Percentiles rank a stretch among this genome's conserved stretches.
phyloP scores from a whole-genome alignment of 345 rosid genomes.

The Jatropha curcas region DNA sequence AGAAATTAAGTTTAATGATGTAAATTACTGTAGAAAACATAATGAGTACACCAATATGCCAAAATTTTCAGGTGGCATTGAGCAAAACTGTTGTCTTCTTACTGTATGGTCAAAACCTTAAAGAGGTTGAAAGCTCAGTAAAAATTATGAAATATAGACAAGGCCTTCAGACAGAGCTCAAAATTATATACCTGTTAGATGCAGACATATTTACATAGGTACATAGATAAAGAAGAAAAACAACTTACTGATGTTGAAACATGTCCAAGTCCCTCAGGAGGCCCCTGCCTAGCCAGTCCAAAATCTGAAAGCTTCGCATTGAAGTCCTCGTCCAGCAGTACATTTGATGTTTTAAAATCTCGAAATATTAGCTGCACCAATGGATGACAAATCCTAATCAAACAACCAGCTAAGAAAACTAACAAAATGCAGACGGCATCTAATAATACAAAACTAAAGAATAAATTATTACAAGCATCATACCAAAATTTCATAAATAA shows the following conservation, averaged over 20 bases:
- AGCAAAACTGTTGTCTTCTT: not conserved
- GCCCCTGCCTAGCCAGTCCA: constrained; percentile 94
- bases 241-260: constrained; percentile 83
- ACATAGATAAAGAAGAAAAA: not conserved
- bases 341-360: constrained; percentile 87
- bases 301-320: constrained; percentile 94
- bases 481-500: not conserved
- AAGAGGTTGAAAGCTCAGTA: not conserved
- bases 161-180: not conserved
- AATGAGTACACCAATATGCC: not conserved
- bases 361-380: constrained; percentile 76
- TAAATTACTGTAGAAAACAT: not conserved
- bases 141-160: not conserved
- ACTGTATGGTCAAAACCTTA: not conserved
- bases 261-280: constrained; percentile 82
- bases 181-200: not conserved
- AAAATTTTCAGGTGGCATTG: not conserved
- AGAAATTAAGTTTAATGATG: not conserved
- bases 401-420: not conserved
- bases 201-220: too few species aligned
- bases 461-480: not conserved
- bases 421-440: not conserved
- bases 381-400: constrained; percentile 16
- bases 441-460: not conserved
- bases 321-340: constrained; percentile 81